Base-by-base conservation (phyloP, 345 rosid genomes). In the Corchorus capsularis region DNA sequence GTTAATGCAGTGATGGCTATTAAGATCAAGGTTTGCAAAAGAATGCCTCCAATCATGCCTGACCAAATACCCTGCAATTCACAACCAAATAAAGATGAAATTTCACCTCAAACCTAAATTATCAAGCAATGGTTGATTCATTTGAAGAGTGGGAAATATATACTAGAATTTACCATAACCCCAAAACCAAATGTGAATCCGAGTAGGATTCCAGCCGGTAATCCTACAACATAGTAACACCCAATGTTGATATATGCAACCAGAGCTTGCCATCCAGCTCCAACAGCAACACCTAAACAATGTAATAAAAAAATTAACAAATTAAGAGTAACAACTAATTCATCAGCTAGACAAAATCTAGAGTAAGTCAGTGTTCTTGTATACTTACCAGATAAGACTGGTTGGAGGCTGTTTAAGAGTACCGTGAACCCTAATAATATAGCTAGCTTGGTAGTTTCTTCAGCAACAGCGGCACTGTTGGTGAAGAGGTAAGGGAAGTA, bases 181-280 rank as follows among this genome's bases (percentile, higher is more conserved):
- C 98, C 99, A 7, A 91, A 84, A 52, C 79, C 78, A 75, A 89
- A 83, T 46, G 88, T 88, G 87, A 93, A 95, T 49, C 98, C 99
- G 54, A 95, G 85, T 77, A 95, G 61, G 63, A 93, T 84, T 82
- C 98, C 98, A 32, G 91, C 89, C 2, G 98, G 99, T 74, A 95
- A 81, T 63, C 99, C 99, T 15, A 92, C 87, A 52, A 91, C 45
- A 75, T 93, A 95, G 64, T 95, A 93, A 71, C 99, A 91, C 1
- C 85, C 97, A 6, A 93, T 86, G 84, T 95, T 95, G 71, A 95
- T 87, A 79, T 91, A 95, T 2, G 97, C 98, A 16, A 93, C 92
- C 6, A 89, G 79, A 59, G 90, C 73, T 75, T 95, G 99, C 99
- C 99, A 95, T 78, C 99, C 99, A 6, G 96, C 99, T 82, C 98